Base-by-base conservation (phyloP, 2,329 filamentous ascomycete genomes). In the Nemania diffusa region DNA sequence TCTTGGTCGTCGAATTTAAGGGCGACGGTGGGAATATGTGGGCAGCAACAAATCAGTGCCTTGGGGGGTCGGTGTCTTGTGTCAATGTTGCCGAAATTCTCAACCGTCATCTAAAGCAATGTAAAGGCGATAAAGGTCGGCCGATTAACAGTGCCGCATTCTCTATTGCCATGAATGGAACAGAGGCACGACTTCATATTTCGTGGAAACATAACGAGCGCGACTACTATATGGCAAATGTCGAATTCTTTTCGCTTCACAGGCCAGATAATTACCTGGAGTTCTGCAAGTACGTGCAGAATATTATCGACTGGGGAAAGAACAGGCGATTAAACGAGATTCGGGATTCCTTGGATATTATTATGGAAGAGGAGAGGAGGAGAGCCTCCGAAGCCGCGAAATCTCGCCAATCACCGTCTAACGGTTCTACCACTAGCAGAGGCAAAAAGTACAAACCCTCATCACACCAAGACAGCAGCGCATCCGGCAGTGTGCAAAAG, bases 241-340 rank as follows among this genome's bases (percentile, higher is more conserved):
- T 79, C 34, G 34, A 73, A 0, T 73, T 64, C 37, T 81, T 79
- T 66, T 29, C 75, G 13, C 68, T 81, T 2, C 73, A 79, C 53
- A 48, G 73, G 0, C 72, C 75, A 0, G 58, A 72, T 2, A 17
- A 79, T 5, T 79, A 76, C 29, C 24, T 76, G 1, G 66, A 75
- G 7, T 78, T 82, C 53, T 75, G 76, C 57, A 77, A 73, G 32
- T 72, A 73, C 50, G 75, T 80, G 26, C 73, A 60, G 7, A 80
- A 79, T 48, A 80, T 81, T n/a, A 70, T 80, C 7, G 78, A 80
- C 53, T 80, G 77, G 78, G 78, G 77, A 0, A 73, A 67, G 26
- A 70, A 72, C 27, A 46, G 62, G 32, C 75, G 77, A 5, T 62
- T 81, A n/a, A 57, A 67, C 1, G 68, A 69, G 2, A 78, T 81